Evolutionary conservation across 2,329 filamentous ascomycete species (phyloP).

Genomic region (Bipolaris zeicola): DNA sequence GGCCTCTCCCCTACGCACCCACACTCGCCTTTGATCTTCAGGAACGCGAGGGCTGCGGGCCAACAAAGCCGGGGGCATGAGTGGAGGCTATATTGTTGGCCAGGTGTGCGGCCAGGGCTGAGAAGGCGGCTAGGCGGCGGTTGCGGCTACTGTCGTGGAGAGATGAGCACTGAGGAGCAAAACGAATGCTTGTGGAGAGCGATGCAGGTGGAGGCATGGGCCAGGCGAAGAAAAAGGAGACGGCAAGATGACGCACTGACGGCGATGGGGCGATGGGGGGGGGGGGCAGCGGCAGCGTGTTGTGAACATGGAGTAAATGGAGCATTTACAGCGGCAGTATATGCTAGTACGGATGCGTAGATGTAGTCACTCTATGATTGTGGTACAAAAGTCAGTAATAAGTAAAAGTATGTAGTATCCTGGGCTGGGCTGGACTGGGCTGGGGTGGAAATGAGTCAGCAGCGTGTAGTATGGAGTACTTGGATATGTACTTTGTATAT

Average conservation of each 20-base stretch:
- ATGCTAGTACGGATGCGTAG: no score
- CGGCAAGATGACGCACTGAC: background rate
- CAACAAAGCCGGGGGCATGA: conserved; percentile 7
- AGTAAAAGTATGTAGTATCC: no score
- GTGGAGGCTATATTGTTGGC: conserved; percentile 4
- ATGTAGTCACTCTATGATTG: no score
- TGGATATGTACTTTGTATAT: no score
- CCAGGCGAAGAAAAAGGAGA: background rate
- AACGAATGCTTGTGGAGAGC: conserved; percentile 16
- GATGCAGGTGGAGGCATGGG: background rate
- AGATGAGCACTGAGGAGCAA: conserved; percentile 6
- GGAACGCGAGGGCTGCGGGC: conserved; percentile 7
- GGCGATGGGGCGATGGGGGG: background rate
- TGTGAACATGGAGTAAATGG: background rate
- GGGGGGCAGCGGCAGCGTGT: background rate
- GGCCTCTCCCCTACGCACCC: conserved; percentile 11
- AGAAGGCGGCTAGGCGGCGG: conserved; percentile 11
- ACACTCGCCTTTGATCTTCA: conserved; percentile 9
- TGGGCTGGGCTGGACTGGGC: no score
- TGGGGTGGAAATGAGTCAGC: no score
- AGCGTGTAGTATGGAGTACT: no score
- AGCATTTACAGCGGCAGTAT: no score
- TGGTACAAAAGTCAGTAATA: no score
- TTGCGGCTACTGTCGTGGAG: conserved; percentile 2
- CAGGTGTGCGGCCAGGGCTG: conserved; percentile 17